Evolutionary conservation across 2,329 filamentous ascomycete species (phyloP), one percentile per base, ranked within the genome.

Genomic region (Alternaria alternata): DNA sequence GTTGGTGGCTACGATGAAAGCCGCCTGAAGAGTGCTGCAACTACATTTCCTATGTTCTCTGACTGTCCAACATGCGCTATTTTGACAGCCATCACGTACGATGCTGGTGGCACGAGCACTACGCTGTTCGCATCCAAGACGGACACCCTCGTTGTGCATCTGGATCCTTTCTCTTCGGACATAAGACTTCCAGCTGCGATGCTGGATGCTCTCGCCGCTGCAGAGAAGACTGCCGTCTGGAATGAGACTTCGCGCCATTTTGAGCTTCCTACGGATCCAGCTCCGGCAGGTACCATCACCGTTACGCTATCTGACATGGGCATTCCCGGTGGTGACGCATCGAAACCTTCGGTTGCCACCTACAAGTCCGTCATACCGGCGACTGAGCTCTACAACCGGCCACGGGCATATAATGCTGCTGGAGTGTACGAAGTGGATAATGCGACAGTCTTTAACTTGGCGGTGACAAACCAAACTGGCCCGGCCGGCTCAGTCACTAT

Each of bases 31-130:
- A 60, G 55, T 30, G 42, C 65, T 1, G 49, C 65, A 22, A 65
- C 58, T 32, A 64, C 58, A 14, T 67, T 67, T 57, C 65, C 65
- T 46, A 67, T 64, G 63, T 66, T 63, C 36, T 64, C 65, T 7
- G 63, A 67, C 20, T 67, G 65, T 54, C 56, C 63, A 44, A 67
- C 65, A 49, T 67, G 65, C 54, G 65, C 65, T 12, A 55, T 65
- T 20, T 47, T 67, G 11, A 67, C 65, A n/a, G 65, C 65, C 20
- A 66, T 67, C 30, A 67, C 65, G 1, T 67, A 67, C 34, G 65
- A 67, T 49, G 48, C 47, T 46, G 63, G 63, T 14, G 55, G 61
- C 11, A 62, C 43, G 42, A 65, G 62, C 42, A 67, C 63, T 12
- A 60, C 54, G n/a, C 54, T 67, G 5, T 64, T 67, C 24, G 49